A percentile compares a stretch with the other conserved stretches of the same genome.
Conservation (phyloP, 495 filamentous ascomycete species). For the Penicillium angulare region DNA sequence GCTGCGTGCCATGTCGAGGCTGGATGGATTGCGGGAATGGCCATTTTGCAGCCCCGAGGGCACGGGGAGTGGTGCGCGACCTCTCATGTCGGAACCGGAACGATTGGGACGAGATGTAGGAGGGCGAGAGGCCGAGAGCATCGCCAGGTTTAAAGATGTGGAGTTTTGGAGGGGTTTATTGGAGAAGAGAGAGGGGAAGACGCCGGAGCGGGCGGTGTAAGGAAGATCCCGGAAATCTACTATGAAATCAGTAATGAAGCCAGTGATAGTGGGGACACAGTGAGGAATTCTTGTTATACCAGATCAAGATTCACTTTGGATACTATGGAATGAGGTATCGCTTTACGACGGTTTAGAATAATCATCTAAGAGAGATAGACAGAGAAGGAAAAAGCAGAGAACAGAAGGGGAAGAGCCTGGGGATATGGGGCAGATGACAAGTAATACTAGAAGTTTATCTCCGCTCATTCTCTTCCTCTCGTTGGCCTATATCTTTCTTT, state of each 20-base stretch:
- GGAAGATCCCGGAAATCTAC: background rate
- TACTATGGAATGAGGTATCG: too few relatives aligned
- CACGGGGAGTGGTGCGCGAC: slow-evolving; percentile 41
- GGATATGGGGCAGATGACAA: background rate
- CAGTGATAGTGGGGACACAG: too few relatives aligned
- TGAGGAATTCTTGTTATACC: too few relatives aligned
- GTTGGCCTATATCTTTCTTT: background rate
- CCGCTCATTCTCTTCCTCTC: background rate
- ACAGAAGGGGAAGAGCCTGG: background rate
- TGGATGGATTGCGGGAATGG: slow-evolving; percentile 47
- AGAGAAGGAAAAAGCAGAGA: background rate
- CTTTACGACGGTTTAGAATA: too few relatives aligned
- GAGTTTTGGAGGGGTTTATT: slow-evolving; percentile 34
- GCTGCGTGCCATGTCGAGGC: slow-evolving; percentile 60
- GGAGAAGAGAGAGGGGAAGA: slow-evolving; percentile 17
- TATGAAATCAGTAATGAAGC: background rate
- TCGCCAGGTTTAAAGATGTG: slow-evolving; percentile 12
- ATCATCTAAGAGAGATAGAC: background rate
- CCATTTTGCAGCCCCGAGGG: slow-evolving; percentile 44
- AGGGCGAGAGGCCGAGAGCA: slow-evolving; percentile 27
- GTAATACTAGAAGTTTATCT: background rate
- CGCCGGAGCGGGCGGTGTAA: slow-evolving; percentile 16
- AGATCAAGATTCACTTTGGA: too few relatives aligned
- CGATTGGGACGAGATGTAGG: slow-evolving; percentile 22
- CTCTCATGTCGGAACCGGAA: slow-evolving; percentile 42